Percentiles rank a stretch among this genome's conserved stretches.
phyloP scores from a whole-genome alignment of 345 rosid genomes.

The Psidium guajava region DNA sequence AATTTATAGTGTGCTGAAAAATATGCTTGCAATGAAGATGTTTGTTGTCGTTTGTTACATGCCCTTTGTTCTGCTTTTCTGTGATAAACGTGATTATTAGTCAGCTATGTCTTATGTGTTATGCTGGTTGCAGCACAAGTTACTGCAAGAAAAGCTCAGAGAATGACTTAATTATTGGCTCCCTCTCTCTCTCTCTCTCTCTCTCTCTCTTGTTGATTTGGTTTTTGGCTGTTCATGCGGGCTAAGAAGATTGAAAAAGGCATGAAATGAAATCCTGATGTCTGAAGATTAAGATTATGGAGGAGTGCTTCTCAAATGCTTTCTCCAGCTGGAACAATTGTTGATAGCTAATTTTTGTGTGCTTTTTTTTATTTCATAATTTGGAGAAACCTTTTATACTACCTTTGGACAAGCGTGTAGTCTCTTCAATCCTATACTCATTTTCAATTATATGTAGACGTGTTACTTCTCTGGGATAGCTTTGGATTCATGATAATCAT shows the following conservation, averaged over 20 bases:
- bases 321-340: not conserved
- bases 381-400: not conserved
- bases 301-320: not conserved
- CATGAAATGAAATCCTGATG: not conserved
- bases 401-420: not conserved
- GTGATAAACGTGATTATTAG: not conserved
- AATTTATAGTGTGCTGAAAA: not conserved
- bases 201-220: not conserved
- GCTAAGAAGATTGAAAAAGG: not conserved
- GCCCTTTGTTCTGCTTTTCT: not conserved
- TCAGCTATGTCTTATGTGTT: not conserved
- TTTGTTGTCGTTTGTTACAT: not conserved
- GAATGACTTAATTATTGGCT: not conserved
- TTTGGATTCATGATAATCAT: not conserved
- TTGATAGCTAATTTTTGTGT: not conserved
- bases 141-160: not conserved
- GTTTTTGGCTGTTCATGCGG: not conserved
- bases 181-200: no score
- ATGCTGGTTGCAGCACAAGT: not conserved
- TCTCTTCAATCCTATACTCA: not conserved
- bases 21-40: not conserved
- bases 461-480: not conserved
- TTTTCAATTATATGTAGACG: not conserved
- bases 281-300: not conserved
- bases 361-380: not conserved